These are phyloP conservation scores for Tulasnella sp. DNA, from an alignment of 768 basidiomycete genomes.

Conservation along the genomic window DNA sequence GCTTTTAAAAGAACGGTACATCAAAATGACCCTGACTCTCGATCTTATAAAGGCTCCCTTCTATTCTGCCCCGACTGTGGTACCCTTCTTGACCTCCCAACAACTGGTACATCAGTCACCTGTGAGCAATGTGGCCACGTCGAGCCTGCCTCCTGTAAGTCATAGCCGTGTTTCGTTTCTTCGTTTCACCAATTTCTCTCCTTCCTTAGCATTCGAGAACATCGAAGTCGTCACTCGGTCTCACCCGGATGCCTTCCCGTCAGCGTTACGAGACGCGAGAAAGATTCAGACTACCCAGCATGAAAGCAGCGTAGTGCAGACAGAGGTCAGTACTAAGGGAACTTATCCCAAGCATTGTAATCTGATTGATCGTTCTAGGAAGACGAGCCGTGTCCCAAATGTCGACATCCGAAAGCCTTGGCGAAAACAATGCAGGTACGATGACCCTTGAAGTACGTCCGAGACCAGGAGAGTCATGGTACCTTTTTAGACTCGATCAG, in stretches of 20 bases:
- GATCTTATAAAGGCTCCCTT: slow-evolving; percentile 56
- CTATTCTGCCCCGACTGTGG: slow-evolving; percentile 93
- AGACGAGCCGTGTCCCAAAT: slow-evolving; percentile 81
- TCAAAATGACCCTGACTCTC: neutral
- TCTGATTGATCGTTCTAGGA: slow-evolving; percentile 43
- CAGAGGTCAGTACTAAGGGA: slow-evolving; percentile 50
- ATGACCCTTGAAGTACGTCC: neutral
- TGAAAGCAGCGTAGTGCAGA: slow-evolving; percentile 55
- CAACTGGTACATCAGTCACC: slow-evolving; percentile 59
- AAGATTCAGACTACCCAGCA: slow-evolving; percentile 83
- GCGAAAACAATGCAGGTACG: slow-evolving; percentile 69
- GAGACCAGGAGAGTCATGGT: neutral
- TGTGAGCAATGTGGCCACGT: slow-evolving; percentile 86
- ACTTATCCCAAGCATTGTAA: neutral
- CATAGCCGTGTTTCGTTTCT: neutral
- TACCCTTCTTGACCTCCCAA: slow-evolving; percentile 78
- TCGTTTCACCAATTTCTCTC: neutral
- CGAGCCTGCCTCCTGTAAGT: slow-evolving; percentile 85
- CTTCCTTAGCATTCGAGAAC: slow-evolving; percentile 67
- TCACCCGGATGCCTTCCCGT: slow-evolving; percentile 91
- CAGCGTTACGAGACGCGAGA: slow-evolving; percentile 72
- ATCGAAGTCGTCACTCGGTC: slow-evolving; percentile 83
- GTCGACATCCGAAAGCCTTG: slow-evolving; percentile 76
- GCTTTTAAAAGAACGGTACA: neutral
- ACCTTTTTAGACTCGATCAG: slow-evolving; percentile 60